Percentiles rank a stretch among this genome's conserved stretches.
Evolutionary conservation across 1,284 basidiomycete genomes (phyloP).

Genomic region (Ceratobasidium sp.): DNA sequence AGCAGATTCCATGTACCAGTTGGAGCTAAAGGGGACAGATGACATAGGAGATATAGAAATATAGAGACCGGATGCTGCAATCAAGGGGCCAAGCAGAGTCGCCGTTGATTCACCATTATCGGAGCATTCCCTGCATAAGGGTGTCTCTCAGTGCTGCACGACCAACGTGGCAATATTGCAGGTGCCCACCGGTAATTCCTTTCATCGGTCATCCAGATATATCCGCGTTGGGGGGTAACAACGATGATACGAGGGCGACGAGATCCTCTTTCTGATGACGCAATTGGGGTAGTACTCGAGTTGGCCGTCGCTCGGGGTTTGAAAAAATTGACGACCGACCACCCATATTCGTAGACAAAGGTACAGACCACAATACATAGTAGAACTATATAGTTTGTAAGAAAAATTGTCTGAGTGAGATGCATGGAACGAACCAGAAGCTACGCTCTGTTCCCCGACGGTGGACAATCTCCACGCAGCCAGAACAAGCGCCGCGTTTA

Average conservation of each 20-base stretch:
- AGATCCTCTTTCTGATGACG: slow-evolving; percentile 53
- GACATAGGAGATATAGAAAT: slow-evolving; percentile 49
- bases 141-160: neutral
- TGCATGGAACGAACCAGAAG: slow-evolving; percentile 49
- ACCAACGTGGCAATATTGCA: neutral
- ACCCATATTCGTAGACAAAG: slow-evolving; percentile 70
- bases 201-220: slow-evolving; percentile 86
- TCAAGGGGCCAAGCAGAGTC: slow-evolving; percentile 79
- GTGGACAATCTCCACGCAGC: slow-evolving; percentile 54
- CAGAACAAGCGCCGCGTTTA: slow-evolving; percentile 65
- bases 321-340: slow-evolving; percentile 52
- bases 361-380: slow-evolving; percentile 66
- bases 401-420: slow-evolving; percentile 43
- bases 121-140: slow-evolving; percentile 68
- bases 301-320: slow-evolving; percentile 48
- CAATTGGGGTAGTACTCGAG: slow-evolving; percentile 46
- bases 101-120: slow-evolving; percentile 89
- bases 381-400: slow-evolving; percentile 62
- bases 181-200: slow-evolving; percentile 79
- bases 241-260: slow-evolving; percentile 58
- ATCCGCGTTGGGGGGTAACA: slow-evolving; percentile 65
- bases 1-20: slow-evolving; percentile 80
- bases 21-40: slow-evolving; percentile 52
- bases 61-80: slow-evolving; percentile 71
- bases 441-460: slow-evolving; percentile 51